Percentiles rank a stretch among this genome's conserved stretches.
Conservation (phyloP, 352 stramenopile species). For the Pythium scleroteichum region DNA sequence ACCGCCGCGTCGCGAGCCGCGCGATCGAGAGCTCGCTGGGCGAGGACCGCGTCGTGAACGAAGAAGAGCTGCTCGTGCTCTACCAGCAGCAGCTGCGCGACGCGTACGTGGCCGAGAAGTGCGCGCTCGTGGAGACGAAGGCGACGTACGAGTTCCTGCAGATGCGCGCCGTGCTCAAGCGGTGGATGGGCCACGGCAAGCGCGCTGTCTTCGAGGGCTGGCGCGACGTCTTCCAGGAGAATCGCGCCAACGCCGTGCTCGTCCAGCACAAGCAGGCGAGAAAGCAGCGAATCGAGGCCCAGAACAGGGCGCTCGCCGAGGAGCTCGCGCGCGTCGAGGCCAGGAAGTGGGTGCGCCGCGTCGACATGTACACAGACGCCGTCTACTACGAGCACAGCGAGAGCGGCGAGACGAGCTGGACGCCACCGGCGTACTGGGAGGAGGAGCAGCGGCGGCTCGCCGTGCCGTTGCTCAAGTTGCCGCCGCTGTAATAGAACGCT, state of each 20-base stretch:
- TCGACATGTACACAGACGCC: slow-evolving; percentile 67
- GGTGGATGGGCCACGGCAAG: slow-evolving; percentile 54
- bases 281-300: slow-evolving; percentile 47
- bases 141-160: slow-evolving; percentile 61
- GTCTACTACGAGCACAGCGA: slow-evolving; percentile 63
- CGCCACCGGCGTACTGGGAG: slow-evolving; percentile 54
- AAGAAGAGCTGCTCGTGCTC: slow-evolving; percentile 49
- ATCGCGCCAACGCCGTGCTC: slow-evolving; percentile 33
- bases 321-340: slow-evolving; percentile 49
- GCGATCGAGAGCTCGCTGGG: slow-evolving; percentile 38
- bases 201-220: slow-evolving; percentile 62
- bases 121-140: slow-evolving; percentile 41
- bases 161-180: slow-evolving; percentile 54
- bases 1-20: slow-evolving; percentile 39
- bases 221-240: slow-evolving; percentile 48
- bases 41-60: slow-evolving; percentile 33
- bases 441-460: slow-evolving; percentile 40
- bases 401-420: slow-evolving; percentile 50
- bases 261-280: slow-evolving; percentile 34
- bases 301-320: slow-evolving; percentile 55
- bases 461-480: slow-evolving; percentile 30
- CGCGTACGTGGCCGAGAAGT: slow-evolving; percentile 53
- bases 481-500: slow-evolving; percentile 20
- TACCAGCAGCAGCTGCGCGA: slow-evolving; percentile 49
- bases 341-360: slow-evolving; percentile 45